Base-by-base conservation (phyloP, 768 basidiomycete species). In the Agaricus subrufescens region DNA sequence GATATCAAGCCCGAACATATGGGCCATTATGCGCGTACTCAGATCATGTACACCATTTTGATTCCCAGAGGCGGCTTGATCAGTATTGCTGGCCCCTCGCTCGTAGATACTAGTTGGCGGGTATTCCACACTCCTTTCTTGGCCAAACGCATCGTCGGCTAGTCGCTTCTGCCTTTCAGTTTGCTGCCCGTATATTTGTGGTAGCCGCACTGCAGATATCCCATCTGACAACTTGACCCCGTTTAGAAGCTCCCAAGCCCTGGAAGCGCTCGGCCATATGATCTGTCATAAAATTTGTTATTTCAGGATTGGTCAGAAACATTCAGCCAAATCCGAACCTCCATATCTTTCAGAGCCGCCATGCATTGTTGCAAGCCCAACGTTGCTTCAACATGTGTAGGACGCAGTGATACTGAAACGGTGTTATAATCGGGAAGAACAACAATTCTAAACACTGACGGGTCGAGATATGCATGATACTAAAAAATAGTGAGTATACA, bases 381-480 rank as follows among this genome's bases (percentile, higher is more conserved):
- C 7, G 81, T 81, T 4, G 85, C 86, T 65, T 90, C 86, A 3
- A 87, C 74, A 63, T 85, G 85, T 40, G 81, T 79, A 19, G 89
- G 86, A n/a, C 82, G 80, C 54, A 89, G 72, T 6, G 82, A 84
- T 66, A 91, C 89, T 91, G 14, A 61, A 4, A 50, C 54, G 38
- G 46, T 31, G 42, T 55, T 39, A 64, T 52, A 29, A 54, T 63
- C 45, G 53, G 58, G 52, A 62, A n/a, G 58, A 59, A 27, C 23
- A 50, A 29, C 19, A 19, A 53, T 50, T 46, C 5, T 6, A 46
- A 31, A 7, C 50, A 69, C 85, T 59, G 68, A 89, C 89, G 65
- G 15, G 87, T 87, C 61, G 88, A 71, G 43, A 89, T 79, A 63
- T 91, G 88, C 88, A 90, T 89, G 62, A 91, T 86, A 29, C 89